Percentiles rank a stretch among this genome's conserved stretches.
Evolutionary conservation across 176 grass and related monocot species (phyloP).

Genomic region (Triticum aestivum): DNA sequence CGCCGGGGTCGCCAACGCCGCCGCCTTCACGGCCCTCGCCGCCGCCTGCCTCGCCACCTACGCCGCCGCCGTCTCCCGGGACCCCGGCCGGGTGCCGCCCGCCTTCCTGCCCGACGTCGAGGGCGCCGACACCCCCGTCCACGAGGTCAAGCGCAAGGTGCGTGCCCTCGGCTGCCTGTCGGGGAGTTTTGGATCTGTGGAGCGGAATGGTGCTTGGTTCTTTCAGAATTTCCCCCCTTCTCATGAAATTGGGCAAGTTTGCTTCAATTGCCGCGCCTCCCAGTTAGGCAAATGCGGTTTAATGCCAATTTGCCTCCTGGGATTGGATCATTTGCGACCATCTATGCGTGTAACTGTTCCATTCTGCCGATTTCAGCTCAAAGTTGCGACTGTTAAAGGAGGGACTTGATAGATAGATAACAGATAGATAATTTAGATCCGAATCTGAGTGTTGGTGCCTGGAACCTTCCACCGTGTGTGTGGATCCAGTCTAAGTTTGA

Average conservation of each 20-base stretch:
- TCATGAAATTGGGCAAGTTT: background rate
- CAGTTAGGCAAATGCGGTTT: background rate
- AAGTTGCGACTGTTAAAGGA: background rate
- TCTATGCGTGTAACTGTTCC: background rate
- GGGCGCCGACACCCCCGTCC: slow-evolving; percentile 52
- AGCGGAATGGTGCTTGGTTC: background rate
- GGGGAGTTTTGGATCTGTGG: slow-evolving; percentile 21
- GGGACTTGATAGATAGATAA: background rate
- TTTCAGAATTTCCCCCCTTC: background rate
- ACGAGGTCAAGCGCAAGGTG: slow-evolving; percentile 93
- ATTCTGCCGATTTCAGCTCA: background rate
- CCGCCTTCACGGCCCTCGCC: slow-evolving; percentile 50
- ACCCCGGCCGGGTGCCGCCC: slow-evolving; percentile 72
- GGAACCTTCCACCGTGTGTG: background rate
- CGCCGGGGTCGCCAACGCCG: slow-evolving; percentile 68
- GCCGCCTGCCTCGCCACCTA: slow-evolving; percentile 57
- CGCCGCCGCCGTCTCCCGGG: slow-evolving; percentile 52
- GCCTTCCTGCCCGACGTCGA: slow-evolving; percentile 71
- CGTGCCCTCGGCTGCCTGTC: background rate
- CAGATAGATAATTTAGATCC: background rate
- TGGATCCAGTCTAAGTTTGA: background rate
- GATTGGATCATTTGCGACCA: background rate
- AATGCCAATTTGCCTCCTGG: background rate
- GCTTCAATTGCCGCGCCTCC: background rate
- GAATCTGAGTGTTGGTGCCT: background rate